These are phyloP conservation scores for Prunus yedoensis DNA, from an alignment of 331 rosid species.

Conservation along the genomic window DNA sequence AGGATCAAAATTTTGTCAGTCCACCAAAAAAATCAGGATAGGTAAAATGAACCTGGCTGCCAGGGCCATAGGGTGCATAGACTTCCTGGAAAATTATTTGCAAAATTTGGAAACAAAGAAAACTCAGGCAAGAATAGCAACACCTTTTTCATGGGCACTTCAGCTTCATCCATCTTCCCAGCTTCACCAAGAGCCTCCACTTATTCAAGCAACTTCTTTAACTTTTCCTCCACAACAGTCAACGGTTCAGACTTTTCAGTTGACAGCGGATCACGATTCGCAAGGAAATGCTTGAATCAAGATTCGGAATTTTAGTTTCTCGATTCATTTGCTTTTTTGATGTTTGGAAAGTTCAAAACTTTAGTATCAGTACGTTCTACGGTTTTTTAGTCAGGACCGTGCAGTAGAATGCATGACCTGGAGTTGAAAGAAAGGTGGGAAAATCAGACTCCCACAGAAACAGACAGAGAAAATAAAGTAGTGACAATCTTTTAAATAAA, in stretches of 20 bases:
- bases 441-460: too few relatives aligned
- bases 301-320: too few relatives aligned
- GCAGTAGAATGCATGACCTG: too few relatives aligned
- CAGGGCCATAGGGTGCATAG: neutral
- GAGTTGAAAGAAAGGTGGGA: too few relatives aligned
- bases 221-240: slow-evolving; percentile 77
- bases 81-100: neutral
- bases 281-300: too few relatives aligned
- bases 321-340: too few relatives aligned
- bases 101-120: neutral
- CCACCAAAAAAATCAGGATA: neutral
- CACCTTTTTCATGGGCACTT: slow-evolving; percentile 87
- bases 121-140: slow-evolving; percentile 19
- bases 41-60: neutral
- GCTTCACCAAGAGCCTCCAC: slow-evolving; percentile 96
- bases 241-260: slow-evolving; percentile 76
- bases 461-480: too few relatives aligned
- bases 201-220: slow-evolving; percentile 85
- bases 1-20: neutral
- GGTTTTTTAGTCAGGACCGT: too few relatives aligned
- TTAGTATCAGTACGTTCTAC: too few relatives aligned
- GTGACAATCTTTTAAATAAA: too few relatives aligned
- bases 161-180: slow-evolving; percentile 97
- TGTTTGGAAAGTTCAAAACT: too few relatives aligned
- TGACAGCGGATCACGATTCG: slow-evolving; percentile 41